Evolutionary conservation across 1,284 basidiomycete species (phyloP).

Genomic region (Gymnopus androsaceus): DNA sequence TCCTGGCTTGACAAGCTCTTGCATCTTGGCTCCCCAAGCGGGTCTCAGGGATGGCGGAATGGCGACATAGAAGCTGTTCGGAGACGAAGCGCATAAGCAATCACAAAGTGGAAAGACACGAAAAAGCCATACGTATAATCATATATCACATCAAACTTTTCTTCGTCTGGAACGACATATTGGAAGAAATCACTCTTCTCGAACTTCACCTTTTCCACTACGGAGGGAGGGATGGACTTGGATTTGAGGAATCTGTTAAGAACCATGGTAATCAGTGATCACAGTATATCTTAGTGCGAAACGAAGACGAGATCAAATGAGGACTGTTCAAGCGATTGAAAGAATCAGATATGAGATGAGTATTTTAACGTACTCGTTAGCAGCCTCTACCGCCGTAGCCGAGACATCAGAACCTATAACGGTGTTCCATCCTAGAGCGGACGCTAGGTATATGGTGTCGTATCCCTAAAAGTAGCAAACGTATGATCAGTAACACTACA

Average conservation of each 20-base stretch:
- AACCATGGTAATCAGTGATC: neutral
- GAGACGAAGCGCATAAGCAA: neutral
- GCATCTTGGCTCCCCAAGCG: slow-evolving; percentile 63
- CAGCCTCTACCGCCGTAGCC: slow-evolving; percentile 51
- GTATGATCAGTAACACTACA: neutral
- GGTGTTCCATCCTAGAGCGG: slow-evolving; percentile 47
- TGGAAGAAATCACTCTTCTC: slow-evolving; percentile 57
- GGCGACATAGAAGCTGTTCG: slow-evolving; percentile 69
- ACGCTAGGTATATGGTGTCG: slow-evolving; percentile 59
- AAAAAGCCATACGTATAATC: slow-evolving; percentile 58
- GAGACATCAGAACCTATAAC: slow-evolving; percentile 58
- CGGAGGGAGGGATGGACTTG: neutral
- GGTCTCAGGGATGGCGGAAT: slow-evolving; percentile 56
- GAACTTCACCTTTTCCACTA: slow-evolving; percentile 43
- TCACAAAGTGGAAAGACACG: slow-evolving; percentile 27
- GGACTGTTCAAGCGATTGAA: too few species aligned
- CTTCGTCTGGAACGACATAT: slow-evolving; percentile 34
- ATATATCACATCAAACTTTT: slow-evolving; percentile 58
- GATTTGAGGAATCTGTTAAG: neutral
- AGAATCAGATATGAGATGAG: too few species aligned
- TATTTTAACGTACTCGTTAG: slow-evolving; percentile 40
- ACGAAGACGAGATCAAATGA: too few species aligned
- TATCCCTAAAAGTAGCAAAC: slow-evolving; percentile 54
- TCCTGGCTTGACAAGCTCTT: slow-evolving; percentile 54
- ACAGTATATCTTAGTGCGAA: neutral